phyloP scores from a whole-genome alignment of 371 early-diverging fungal species.

The Mucor saturninus region DNA sequence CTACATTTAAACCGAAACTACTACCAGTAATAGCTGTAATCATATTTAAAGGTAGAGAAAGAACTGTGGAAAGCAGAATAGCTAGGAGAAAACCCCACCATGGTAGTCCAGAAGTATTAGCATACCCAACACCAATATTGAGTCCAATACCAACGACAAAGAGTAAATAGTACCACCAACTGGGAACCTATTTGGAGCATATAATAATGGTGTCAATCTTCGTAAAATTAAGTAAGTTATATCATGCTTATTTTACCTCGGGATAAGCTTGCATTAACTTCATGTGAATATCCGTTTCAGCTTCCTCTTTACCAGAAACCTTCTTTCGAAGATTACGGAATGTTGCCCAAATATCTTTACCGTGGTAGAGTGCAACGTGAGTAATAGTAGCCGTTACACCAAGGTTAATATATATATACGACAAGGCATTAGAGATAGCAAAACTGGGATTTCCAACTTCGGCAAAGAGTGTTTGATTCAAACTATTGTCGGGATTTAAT shows the following conservation, averaged over 20 bases:
- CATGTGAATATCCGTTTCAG: slow-evolving; percentile 4
- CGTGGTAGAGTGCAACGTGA: slow-evolving; percentile 55
- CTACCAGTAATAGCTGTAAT: slow-evolving; percentile 45
- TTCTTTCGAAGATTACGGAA: not conserved
- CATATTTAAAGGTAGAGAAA: slow-evolving; percentile 44
- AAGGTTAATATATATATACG: slow-evolving; percentile 45
- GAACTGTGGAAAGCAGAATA: slow-evolving; percentile 51
- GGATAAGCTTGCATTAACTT: slow-evolving; percentile 5
- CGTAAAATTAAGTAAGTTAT: no score
- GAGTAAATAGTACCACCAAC: slow-evolving; percentile 74
- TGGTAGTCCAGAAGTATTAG: slow-evolving; percentile 54
- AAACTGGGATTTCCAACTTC: slow-evolving; percentile 45
- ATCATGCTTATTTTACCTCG: not conserved
- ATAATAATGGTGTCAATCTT: not conserved
- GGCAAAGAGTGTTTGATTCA: slow-evolving; percentile 44
- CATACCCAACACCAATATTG: slow-evolving; percentile 67
- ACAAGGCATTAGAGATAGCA: slow-evolving; percentile 30
- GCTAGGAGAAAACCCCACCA: slow-evolving; percentile 81
- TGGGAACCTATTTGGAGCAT: slow-evolving; percentile 48
- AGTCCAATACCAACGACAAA: slow-evolving; percentile 65
- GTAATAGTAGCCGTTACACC: slow-evolving; percentile 57
- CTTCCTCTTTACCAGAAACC: not conserved
- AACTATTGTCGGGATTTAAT: slow-evolving; percentile 37
- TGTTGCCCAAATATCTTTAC: slow-evolving; percentile 26
- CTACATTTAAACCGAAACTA: slow-evolving; percentile 58